phyloP scores from a whole-genome alignment of 2,329 filamentous ascomycete species.

The Dothideomycetes sp. region DNA sequence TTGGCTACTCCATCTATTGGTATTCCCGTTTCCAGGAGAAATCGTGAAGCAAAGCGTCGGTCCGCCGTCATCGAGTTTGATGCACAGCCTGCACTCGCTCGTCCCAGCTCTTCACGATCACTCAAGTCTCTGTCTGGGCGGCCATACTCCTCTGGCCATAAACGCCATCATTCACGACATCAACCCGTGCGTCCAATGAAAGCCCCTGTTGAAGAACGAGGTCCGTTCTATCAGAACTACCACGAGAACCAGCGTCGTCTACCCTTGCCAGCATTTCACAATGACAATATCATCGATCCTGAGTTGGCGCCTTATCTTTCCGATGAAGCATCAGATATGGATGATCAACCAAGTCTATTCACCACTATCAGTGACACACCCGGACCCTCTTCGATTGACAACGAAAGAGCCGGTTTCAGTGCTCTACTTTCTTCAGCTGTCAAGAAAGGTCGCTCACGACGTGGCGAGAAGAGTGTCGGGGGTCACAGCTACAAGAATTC shows the following conservation, averaged over 20 bases:
- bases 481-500: constrained; percentile 53
- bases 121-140: constrained; percentile 64
- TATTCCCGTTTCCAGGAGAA: constrained; percentile 54
- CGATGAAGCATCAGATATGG: constrained; percentile 69
- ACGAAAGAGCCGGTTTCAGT: constrained; percentile 64
- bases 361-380: constrained; percentile 44
- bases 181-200: constrained; percentile 72
- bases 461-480: constrained; percentile 64
- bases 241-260: constrained; percentile 46
- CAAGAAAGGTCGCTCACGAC: constrained; percentile 63
- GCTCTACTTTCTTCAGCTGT: constrained; percentile 58
- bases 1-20: constrained; percentile 53
- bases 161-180: constrained; percentile 78
- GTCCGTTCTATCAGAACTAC: constrained; percentile 73
- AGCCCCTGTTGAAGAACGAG: constrained; percentile 63
- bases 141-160: constrained; percentile 69
- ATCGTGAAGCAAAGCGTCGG: constrained; percentile 69
- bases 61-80: constrained; percentile 89
- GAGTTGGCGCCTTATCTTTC: constrained; percentile 94
- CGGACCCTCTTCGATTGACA: constrained; percentile 49
- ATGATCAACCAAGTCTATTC: constrained; percentile 82
- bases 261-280: constrained; percentile 83
- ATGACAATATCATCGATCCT: constrained; percentile 96
- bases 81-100: constrained; percentile 62
- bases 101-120: constrained; percentile 91